Conservation (phyloP, 805 yeast genomes). For the Candida silvatica region DNA sequence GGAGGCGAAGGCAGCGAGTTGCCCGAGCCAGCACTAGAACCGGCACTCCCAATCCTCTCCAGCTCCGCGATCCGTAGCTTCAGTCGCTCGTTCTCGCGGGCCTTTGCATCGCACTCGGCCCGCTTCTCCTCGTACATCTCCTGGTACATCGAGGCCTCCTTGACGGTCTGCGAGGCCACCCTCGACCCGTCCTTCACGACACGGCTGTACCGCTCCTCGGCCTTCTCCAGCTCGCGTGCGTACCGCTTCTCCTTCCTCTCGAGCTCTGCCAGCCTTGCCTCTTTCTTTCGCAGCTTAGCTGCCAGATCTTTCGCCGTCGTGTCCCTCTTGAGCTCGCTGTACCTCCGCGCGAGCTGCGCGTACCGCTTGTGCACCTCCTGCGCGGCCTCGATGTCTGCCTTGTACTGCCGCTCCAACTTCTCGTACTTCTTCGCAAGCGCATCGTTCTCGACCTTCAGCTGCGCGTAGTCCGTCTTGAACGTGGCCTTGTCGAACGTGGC, state of each 20-base stretch:
- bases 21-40: no score
- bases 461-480: constrained; percentile 5
- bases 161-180: background rate
- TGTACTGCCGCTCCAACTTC: constrained; percentile 3
- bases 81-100: constrained; percentile 6
- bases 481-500: constrained; percentile 4
- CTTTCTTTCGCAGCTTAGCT: constrained; percentile 1
- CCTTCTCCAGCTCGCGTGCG: background rate
- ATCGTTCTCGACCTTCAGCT: constrained; percentile 9
- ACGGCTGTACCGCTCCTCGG: background rate
- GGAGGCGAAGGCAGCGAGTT: no score
- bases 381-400: constrained; percentile 1
- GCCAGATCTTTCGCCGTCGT: constrained; percentile 1
- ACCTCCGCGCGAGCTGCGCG: background rate
- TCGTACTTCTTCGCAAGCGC: constrained; percentile 7
- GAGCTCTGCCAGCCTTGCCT: background rate
- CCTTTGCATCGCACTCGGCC: constrained; percentile 6
- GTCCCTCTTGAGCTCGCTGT: background rate
- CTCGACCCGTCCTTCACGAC: background rate
- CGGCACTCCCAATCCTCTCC: constrained; percentile 5
- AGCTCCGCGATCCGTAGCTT: background rate
- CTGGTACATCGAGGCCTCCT: constrained; percentile 8
- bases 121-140: constrained; percentile 13
- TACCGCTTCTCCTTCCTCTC: background rate
- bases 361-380: constrained; percentile 2